Evolutionary conservation across 2,329 filamentous ascomycete species (phyloP).

Genomic region (Calonectria pauciramosa): DNA sequence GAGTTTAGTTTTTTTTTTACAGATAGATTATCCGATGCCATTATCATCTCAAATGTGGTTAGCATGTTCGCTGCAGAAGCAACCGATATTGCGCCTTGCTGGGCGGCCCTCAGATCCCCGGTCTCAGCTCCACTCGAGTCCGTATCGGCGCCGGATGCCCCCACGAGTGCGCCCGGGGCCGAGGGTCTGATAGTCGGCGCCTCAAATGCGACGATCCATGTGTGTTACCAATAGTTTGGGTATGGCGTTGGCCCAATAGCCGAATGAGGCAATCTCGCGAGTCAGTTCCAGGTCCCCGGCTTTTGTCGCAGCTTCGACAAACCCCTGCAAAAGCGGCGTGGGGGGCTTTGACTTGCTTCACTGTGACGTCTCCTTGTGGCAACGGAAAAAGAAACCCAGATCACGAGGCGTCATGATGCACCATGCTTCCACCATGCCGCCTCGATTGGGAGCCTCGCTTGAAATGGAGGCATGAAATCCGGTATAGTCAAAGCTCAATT

Average conservation of each 20-base stretch:
- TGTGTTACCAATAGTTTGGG: constrained; percentile 25
- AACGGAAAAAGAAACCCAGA: background rate
- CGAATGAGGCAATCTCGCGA: constrained; percentile 15
- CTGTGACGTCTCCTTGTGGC: constrained; percentile 6
- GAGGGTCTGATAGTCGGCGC: constrained; percentile 10
- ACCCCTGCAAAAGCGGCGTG: constrained; percentile 21
- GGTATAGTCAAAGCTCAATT: background rate
- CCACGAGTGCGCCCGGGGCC: constrained; percentile 13
- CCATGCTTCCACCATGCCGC: background rate
- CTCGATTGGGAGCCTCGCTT: background rate
- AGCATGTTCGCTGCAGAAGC: background rate
- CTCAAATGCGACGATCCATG: constrained; percentile 7
- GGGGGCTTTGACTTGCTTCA: constrained; percentile 24
- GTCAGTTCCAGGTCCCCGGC: constrained; percentile 15
- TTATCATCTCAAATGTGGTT: background rate
- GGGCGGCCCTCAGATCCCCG: background rate
- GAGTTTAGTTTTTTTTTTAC: background rate
- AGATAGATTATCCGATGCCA: background rate
- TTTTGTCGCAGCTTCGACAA: constrained; percentile 33
- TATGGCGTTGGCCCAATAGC: constrained; percentile 9
- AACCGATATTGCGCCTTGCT: background rate
- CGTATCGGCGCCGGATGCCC: constrained; percentile 18
- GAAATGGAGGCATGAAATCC: background rate
- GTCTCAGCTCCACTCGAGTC: constrained; percentile 14
- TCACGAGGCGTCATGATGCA: background rate